Evolutionary conservation across 345 rosid genomes (phyloP).

Genomic region (Fremontodendron californicum): DNA sequence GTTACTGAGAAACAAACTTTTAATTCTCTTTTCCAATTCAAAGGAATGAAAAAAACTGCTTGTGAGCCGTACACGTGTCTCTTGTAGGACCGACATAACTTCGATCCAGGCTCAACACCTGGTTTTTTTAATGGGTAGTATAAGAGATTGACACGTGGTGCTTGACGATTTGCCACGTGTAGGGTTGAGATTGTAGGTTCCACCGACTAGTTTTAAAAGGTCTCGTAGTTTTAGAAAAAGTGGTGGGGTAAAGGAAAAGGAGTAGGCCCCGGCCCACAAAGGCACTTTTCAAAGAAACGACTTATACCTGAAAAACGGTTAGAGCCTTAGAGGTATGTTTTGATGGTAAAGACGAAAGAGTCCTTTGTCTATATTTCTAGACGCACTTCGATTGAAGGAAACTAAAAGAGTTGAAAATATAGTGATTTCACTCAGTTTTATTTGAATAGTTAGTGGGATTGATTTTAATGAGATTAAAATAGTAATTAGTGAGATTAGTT

Average conservation of each 20-base stretch:
- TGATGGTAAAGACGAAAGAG: not conserved
- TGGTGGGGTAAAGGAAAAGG: not conserved
- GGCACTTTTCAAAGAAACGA: slow-evolving; percentile 4
- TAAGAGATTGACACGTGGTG: not conserved
- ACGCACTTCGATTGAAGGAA: not conserved
- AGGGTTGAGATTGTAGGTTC: slow-evolving; percentile 10
- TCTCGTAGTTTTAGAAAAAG: not conserved
- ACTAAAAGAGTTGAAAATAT: too few species aligned
- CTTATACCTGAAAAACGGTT: slow-evolving; percentile 23
- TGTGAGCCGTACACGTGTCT: slow-evolving; percentile 17
- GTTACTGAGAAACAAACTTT: slow-evolving; percentile 3
- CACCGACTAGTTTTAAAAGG: not conserved
- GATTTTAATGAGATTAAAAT: too few species aligned
- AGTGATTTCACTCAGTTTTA: too few species aligned
- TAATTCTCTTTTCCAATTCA: not conserved
- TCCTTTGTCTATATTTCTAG: not conserved
- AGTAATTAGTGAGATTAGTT: too few species aligned
- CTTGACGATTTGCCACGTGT: not conserved
- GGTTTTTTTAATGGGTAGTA: not conserved
- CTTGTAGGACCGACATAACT: not conserved
- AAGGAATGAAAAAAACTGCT: not conserved
- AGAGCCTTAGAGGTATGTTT: not conserved
- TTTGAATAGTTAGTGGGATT: too few species aligned
- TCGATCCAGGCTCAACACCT: not conserved
- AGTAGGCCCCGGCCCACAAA: not conserved